phyloP scores from a whole-genome alignment of 2,329 filamentous ascomycete species.

The Catunica adiposa region DNA sequence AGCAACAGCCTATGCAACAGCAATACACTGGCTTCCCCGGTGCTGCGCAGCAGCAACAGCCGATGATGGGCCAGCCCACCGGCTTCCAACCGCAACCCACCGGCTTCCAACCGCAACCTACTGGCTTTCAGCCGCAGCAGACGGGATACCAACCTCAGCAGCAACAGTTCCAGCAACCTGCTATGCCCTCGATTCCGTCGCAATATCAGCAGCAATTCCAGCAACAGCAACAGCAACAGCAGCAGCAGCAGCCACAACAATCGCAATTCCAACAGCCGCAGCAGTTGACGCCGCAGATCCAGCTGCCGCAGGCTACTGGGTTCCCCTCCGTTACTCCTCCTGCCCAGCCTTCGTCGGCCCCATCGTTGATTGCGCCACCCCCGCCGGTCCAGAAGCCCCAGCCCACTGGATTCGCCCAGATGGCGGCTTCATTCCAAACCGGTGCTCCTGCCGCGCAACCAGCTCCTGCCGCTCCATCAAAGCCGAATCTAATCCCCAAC shows the following conservation, averaged over 20 bases:
- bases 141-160: conserved; percentile 22
- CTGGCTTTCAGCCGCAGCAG: conserved; percentile 12
- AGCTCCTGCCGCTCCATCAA: conserved; percentile 31
- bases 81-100: conserved; percentile 12
- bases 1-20: conserved; percentile 32
- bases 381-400: conserved; percentile 48
- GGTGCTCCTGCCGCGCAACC: conserved; percentile 41
- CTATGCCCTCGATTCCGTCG: conserved; percentile 42
- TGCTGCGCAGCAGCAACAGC: conserved; percentile 37
- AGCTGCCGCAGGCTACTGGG: conserved; percentile 27
- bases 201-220: conserved; percentile 45
- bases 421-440: conserved; percentile 50
- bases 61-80: conserved; percentile 39
- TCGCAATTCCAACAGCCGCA: conserved; percentile 27
- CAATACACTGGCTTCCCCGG: conserved; percentile 45
- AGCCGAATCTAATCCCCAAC: conserved; percentile 68
- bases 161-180: conserved; percentile 40
- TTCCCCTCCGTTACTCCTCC: conserved; percentile 32
- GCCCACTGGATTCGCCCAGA: conserved; percentile 47
- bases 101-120: conserved; percentile 10
- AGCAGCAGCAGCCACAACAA: conserved; percentile 26
- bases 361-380: conserved; percentile 26
- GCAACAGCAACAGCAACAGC: conserved; percentile 32
- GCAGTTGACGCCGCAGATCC: conserved; percentile 24
- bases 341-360: conserved; percentile 31